phyloP scores from a whole-genome alignment of 768 basidiomycete genomes.

The Rhizopogon vulgaris region DNA sequence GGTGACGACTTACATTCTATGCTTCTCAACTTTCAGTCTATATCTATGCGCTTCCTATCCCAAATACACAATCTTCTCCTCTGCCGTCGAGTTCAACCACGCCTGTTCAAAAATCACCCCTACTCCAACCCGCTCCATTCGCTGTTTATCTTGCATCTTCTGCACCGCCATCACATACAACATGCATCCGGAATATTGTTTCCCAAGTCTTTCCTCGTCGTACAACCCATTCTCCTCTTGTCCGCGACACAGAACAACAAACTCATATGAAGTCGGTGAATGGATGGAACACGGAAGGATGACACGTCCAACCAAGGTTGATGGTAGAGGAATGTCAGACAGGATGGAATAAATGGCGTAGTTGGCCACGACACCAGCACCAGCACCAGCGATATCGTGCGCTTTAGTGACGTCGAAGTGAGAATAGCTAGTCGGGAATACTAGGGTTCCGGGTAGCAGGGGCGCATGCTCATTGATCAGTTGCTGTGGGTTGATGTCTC shows the following conservation, averaged over 20 bases:
- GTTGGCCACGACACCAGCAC: background rate
- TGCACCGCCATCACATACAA: conserved; percentile 17
- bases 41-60: no score
- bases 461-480: background rate
- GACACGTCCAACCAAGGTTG: conserved; percentile 8
- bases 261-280: conserved; percentile 3
- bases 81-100: conserved; percentile 2
- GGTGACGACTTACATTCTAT: no score
- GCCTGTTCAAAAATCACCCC: conserved; percentile 13
- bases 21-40: no score
- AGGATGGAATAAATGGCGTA: conserved; percentile 10
- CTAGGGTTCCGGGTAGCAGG: conserved; percentile 12
- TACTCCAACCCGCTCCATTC: conserved; percentile 15
- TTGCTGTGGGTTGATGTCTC: background rate
- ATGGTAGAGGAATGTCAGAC: background rate
- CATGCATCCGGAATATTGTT: conserved; percentile 8
- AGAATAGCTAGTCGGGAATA: conserved; percentile 14
- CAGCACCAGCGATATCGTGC: background rate
- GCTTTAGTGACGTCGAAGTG: conserved; percentile 6
- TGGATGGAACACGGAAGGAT: conserved; percentile 9
- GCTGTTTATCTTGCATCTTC: background rate
- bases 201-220: conserved; percentile 8
- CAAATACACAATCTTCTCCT: no score
- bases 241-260: conserved; percentile 12
- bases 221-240: conserved; percentile 1